phyloP scores from a whole-genome alignment of 345 rosid genomes.

The Microcos paniculata region DNA sequence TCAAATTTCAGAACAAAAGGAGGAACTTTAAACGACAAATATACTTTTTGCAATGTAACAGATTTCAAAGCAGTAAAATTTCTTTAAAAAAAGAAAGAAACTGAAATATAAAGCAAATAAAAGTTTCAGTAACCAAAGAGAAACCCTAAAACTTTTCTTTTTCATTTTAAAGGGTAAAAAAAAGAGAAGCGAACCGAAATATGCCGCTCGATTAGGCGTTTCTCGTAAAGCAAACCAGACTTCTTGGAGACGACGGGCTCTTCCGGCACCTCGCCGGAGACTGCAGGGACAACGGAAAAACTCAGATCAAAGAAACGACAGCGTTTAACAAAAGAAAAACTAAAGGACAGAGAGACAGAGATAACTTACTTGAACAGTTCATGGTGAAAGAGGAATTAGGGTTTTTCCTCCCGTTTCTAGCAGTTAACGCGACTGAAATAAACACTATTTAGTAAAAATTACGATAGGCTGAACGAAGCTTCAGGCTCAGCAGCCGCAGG shows the following conservation, averaged over 20 bases:
- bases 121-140: conserved; percentile 4
- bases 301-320: conserved; percentile 13
- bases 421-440: not conserved
- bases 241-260: conserved; percentile 81
- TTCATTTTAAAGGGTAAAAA: not conserved
- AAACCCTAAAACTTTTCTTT: conserved; percentile 34
- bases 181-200: conserved; percentile 44
- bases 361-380: conserved; percentile 77
- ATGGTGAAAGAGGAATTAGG: conserved; percentile 40
- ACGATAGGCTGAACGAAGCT: not conserved
- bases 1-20: not conserved
- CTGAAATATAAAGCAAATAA: not conserved
- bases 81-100: not conserved
- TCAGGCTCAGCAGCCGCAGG: conserved; percentile 10
- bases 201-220: conserved; percentile 85
- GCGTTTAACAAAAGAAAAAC: not conserved
- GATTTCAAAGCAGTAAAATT: not conserved
- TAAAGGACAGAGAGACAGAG: not conserved
- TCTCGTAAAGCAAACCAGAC: conserved; percentile 86
- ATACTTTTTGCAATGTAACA: not conserved
- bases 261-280: conserved; percentile 94
- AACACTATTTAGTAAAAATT: not conserved
- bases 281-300: conserved; percentile 31
- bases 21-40: not conserved
- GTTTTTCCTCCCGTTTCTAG: conserved; percentile 4